phyloP scores from a whole-genome alignment of 202 grass and related monocot species.

The Carex sylvatica region DNA sequence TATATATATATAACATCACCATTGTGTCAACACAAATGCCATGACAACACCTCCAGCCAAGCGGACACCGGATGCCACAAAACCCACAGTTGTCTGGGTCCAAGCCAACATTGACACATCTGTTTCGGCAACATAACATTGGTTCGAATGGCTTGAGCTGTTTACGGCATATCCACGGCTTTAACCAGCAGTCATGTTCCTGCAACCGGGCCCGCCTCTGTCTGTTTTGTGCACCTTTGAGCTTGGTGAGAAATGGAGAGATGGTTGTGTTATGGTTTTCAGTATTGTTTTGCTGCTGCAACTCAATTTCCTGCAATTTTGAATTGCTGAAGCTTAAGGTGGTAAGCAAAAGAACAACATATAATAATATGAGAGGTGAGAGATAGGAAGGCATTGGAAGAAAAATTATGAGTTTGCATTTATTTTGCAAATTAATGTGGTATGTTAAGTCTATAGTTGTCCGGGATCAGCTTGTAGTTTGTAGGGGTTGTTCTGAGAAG shows the following conservation, averaged over 20 bases:
- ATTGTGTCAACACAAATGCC: conserved; percentile 30
- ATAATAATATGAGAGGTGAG: background rate
- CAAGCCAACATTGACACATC: conserved; percentile 21
- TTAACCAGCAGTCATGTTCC: conserved; percentile 2
- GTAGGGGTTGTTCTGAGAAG: background rate
- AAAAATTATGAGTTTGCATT: background rate
- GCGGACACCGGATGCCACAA: conserved; percentile 34
- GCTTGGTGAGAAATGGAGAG: conserved; percentile 1
- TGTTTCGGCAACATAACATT: conserved; percentile 24
- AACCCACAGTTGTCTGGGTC: conserved; percentile 39
- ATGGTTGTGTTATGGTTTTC: background rate
- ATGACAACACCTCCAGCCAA: conserved; percentile 28
- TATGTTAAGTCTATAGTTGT: background rate
- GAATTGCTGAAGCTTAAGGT: background rate
- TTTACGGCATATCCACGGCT: conserved; percentile 30
- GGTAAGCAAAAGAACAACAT: conserved; percentile 9
- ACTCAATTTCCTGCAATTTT: conserved; percentile 17
- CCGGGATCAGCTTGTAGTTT: background rate
- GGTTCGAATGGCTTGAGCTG: background rate
- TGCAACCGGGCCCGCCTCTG: background rate
- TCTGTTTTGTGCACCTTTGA: background rate
- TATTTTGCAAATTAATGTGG: conserved; percentile 1
- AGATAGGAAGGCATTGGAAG: background rate
- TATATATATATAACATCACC: conserved; percentile 23
- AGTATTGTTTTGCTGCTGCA: background rate